A percentile compares a stretch with the other conserved stretches of the same genome.
These are phyloP conservation scores for Simplicillium sp. DNA, from an alignment of 2,329 filamentous ascomycete species.

Conservation along the genomic window DNA sequence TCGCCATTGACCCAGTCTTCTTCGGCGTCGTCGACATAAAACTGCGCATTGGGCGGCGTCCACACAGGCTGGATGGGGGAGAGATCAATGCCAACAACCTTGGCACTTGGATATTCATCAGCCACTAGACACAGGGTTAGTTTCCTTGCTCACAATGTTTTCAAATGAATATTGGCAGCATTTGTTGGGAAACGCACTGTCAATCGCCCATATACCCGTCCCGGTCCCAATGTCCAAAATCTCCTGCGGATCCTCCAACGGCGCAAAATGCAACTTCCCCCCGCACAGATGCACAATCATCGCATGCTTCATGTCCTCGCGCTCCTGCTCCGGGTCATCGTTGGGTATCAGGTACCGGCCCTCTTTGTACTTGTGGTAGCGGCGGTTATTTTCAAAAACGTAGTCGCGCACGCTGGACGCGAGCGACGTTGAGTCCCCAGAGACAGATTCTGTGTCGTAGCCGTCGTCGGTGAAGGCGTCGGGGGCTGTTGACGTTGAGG, in stretches of 20 bases:
- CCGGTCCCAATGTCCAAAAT: slow-evolving; percentile 41
- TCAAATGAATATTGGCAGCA: not conserved
- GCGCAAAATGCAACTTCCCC: slow-evolving; percentile 25
- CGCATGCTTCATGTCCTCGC: slow-evolving; percentile 29
- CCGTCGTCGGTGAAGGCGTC: not conserved
- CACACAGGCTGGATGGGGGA: slow-evolving; percentile 28
- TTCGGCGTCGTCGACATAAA: slow-evolving; percentile 26
- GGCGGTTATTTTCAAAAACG: slow-evolving; percentile 22
- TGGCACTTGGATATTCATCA: slow-evolving; percentile 26
- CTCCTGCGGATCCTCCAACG: slow-evolving; percentile 28
- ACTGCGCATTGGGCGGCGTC: slow-evolving; percentile 29
- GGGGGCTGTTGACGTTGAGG: no score
- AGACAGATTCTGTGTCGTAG: not conserved
- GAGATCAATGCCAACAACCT: slow-evolving; percentile 28
- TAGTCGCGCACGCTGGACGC: slow-evolving; percentile 5
- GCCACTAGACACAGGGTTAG: not conserved
- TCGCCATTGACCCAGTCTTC: slow-evolving; percentile 17
- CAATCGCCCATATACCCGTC: slow-evolving; percentile 24
- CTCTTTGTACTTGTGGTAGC: slow-evolving; percentile 27
- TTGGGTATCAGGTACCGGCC: slow-evolving; percentile 31
- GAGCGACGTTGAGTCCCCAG: not conserved
- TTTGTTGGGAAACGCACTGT: not conserved
- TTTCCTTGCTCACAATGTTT: no score
- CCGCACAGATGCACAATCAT: slow-evolving; percentile 30
- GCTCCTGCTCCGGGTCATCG: slow-evolving; percentile 27